phyloP scores from a whole-genome alignment of 495 filamentous ascomycete species.

The Elasticomyces elasticus region DNA sequence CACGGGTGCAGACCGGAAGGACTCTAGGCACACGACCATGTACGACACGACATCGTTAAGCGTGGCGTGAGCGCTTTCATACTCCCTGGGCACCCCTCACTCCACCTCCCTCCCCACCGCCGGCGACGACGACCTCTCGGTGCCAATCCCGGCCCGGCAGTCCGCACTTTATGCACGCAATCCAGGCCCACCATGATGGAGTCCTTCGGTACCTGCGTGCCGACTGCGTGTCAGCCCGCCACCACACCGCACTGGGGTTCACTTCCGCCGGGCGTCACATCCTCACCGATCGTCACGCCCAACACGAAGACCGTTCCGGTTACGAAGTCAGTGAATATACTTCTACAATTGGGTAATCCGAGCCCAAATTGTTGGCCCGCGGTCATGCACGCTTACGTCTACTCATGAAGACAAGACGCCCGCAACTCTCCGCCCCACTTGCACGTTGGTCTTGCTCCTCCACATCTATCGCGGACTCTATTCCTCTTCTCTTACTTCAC shows the following conservation, averaged over 20 bases:
- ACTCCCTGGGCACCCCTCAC: no score
- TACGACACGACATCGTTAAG: no score
- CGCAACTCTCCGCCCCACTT: background rate
- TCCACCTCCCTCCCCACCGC: no score
- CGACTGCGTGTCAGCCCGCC: background rate
- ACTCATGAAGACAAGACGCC: background rate
- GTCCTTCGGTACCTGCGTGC: background rate
- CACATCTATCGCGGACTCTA: background rate
- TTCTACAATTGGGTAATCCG: background rate
- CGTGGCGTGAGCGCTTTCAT: no score
- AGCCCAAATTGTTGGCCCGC: background rate
- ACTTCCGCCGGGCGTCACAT: background rate
- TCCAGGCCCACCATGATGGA: background rate
- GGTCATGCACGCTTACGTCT: slow-evolving; percentile 2
- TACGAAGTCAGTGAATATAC: no score
- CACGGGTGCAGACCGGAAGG: no score
- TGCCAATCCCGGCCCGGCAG: no score
- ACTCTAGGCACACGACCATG: no score
- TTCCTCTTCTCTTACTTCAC: background rate
- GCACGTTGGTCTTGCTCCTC: background rate
- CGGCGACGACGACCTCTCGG: no score
- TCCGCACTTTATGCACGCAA: background rate
- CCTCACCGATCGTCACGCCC: background rate
- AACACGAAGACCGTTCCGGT: no score
- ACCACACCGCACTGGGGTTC: background rate